Conservation (phyloP, 1,284 basidiomycete species). For the Taiwanofungus camphoratus region DNA sequence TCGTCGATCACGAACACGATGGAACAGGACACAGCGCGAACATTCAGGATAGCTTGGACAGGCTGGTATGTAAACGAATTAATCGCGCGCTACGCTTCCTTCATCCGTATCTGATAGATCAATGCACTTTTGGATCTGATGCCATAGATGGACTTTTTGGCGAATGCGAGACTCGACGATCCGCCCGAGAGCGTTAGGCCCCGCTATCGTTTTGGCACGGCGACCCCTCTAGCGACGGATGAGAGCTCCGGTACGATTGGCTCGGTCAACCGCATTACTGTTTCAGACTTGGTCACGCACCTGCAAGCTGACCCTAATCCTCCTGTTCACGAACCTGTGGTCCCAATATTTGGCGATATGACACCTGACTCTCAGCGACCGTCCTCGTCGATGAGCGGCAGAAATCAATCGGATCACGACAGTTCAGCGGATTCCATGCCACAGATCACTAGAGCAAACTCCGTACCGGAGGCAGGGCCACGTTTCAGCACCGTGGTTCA, state of each 20-base stretch:
- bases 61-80: conserved; percentile 5
- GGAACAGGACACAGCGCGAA: neutral
- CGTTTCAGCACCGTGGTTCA: conserved; percentile 13
- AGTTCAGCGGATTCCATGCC: no score
- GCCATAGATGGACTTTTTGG: neutral
- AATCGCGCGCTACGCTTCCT: neutral
- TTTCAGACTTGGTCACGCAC: no score
- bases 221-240: neutral
- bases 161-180: neutral
- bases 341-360: no score
- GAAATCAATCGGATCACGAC: no score
- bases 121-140: neutral
- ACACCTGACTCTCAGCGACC: no score
- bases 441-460: neutral
- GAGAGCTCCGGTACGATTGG: no score
- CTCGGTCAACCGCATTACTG: no score
- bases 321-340: no score
- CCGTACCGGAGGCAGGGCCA: neutral
- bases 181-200: neutral
- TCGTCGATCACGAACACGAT: conserved; percentile 1
- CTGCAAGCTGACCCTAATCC: no score
- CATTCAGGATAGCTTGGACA: conserved; percentile 1
- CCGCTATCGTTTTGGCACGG: neutral
- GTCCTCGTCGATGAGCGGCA: no score
- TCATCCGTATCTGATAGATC: conserved; percentile 2